Evolutionary conservation across 768 basidiomycete species (phyloP), one percentile per base, ranked within the genome.

Genomic region (Panaeolus papilionaceus): DNA sequence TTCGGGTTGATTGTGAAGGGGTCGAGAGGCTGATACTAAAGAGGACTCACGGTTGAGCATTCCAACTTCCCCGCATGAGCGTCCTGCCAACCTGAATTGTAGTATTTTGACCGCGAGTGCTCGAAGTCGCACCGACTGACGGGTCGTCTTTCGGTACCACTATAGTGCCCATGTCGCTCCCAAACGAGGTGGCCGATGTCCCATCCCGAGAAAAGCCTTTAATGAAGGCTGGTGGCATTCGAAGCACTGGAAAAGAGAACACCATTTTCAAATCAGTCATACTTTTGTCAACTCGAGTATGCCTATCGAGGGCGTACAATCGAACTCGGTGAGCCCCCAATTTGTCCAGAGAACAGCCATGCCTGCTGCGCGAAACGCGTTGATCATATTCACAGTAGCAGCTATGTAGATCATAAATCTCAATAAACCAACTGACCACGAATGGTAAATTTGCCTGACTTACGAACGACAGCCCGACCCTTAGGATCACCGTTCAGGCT

Each of bases 291-390:
- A 33, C 33, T 33, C 33, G 2, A 3, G 2, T 33, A 33, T 33
- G 33, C 2, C 33, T 33, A 33, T 2, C 33, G 33, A 33, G 33
- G 1, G 68, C 78, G 23, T 58, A 76, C 78, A 68, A 51, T 79
- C 78, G 37, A 75, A 79, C 38, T 77, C 76, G 0, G 76, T 78
- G 20, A 78, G 68, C 0, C 78, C 78, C 78, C 78, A 79, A 62
- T 77, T 76, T 0, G 74, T 76, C 78, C 78, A 79, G 12, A 79
- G 63, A 1, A 79, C 75, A 1, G 75, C 74, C 74, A 77, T 77
- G 0, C 74, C 75, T 26, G 72, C 76, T 10, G 67, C 68, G 18
- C 78, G 73, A 67, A 79, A 79, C 0, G 78, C 77, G 49, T 78
- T 70, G 38, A 79, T 76, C 40, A 74, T 64, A 37, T 76, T 63